These are phyloP conservation scores for Bjerkandera adusta DNA, from an alignment of 1,284 basidiomycete genomes.

Conservation along the genomic window DNA sequence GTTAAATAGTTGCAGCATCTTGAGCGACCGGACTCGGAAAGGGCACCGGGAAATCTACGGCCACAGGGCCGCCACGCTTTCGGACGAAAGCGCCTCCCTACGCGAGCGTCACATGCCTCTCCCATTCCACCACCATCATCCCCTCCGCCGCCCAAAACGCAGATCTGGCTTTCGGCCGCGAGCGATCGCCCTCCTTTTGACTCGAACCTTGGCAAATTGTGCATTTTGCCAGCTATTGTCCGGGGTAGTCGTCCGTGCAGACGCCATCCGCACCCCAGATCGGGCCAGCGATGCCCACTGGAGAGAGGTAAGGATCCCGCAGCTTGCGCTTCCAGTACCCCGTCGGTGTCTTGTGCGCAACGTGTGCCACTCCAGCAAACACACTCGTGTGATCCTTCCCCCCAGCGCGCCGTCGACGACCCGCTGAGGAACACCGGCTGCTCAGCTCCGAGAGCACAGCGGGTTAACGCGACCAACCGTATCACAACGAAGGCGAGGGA, in stretches of 20 bases:
- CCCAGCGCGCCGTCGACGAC: neutral
- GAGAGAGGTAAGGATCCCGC: constrained; percentile 1
- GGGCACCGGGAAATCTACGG: constrained; percentile 13
- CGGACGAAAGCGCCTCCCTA: constrained; percentile 8
- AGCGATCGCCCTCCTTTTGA: neutral
- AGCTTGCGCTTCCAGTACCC: neutral
- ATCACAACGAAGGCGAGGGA: neutral
- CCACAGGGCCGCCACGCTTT: constrained; percentile 6
- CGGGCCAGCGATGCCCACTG: neutral
- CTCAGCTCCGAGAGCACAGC: neutral
- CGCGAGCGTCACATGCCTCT: constrained; percentile 5
- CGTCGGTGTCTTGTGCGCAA: no score
- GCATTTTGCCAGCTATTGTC: constrained; percentile 6
- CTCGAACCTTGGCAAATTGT: neutral
- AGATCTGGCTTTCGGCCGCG: neutral
- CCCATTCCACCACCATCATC: neutral
- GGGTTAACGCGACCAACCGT: neutral
- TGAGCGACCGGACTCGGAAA: constrained; percentile 8
- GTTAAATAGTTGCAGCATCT: constrained; percentile 9
- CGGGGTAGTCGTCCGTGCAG: neutral
- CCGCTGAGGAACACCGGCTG: neutral
- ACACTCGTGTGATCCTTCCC: neutral
- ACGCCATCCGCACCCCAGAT: neutral
- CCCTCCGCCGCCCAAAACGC: neutral
- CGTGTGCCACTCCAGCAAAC: neutral